Evolutionary conservation across 306 rosid genomes (phyloP).

Genomic region (Medicago lupulina): DNA sequence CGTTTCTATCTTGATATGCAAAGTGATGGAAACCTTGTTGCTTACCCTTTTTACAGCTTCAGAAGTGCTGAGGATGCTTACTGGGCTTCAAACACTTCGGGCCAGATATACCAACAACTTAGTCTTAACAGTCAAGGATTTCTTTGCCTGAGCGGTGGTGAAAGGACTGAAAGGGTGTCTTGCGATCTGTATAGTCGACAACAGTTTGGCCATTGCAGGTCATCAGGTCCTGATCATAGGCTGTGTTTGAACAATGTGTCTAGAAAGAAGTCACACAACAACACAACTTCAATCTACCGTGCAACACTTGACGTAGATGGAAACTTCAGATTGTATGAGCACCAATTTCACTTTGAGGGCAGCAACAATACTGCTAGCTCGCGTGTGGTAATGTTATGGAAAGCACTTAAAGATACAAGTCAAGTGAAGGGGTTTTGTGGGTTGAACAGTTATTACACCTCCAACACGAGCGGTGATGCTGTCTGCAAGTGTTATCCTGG

Average conservation of each 20-base stretch:
- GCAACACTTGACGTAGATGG: constrained; percentile 47
- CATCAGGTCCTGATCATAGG: too few relatives aligned
- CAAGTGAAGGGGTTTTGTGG: constrained; percentile 47
- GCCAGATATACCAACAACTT: too few relatives aligned
- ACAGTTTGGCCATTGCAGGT: too few relatives aligned
- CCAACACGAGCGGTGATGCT: neutral
- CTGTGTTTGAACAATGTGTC: neutral
- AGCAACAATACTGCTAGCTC: constrained; percentile 2
- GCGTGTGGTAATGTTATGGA: constrained; percentile 13
- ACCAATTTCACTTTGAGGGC: constrained; percentile 37
- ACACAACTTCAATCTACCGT: constrained; percentile 39
- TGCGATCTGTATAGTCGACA: too few relatives aligned
- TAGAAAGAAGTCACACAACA: neutral
- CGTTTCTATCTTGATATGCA: neutral
- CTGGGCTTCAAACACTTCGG: neutral
- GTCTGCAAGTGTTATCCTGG: constrained; percentile 49
- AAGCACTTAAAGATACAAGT: constrained; percentile 25
- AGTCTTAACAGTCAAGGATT: neutral
- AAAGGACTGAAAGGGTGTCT: too few relatives aligned
- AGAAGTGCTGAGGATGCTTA: rapidly evolving
- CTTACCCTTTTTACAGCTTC: constrained; percentile 14
- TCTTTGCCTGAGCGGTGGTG: neutral
- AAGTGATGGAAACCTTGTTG: neutral
- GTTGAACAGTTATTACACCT: constrained; percentile 47
- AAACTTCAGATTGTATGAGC: constrained; percentile 44